These are phyloP conservation scores for Penicillium canariense DNA, from an alignment of 495 filamentous ascomycete species.

Conservation along the genomic window DNA sequence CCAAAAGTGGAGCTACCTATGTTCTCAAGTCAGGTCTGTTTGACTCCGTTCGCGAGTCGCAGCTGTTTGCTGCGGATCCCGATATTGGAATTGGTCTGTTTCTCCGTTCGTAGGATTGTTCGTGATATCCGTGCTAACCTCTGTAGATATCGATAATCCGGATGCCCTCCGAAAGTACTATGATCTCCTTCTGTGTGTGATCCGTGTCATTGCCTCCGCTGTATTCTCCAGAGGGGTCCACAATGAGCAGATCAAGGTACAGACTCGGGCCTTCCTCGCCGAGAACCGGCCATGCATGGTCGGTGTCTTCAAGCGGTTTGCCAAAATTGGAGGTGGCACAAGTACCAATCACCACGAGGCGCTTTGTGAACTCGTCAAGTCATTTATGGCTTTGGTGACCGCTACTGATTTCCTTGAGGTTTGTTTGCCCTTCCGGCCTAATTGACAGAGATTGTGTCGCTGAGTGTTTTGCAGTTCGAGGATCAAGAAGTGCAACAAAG, in stretches of 20 bases:
- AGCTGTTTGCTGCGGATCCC: constrained; percentile 85
- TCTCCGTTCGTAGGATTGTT: background rate
- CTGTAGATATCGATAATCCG: constrained; percentile 61
- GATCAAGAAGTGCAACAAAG: constrained; percentile 39
- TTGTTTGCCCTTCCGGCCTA: constrained; percentile 20
- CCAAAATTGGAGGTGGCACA: constrained; percentile 63
- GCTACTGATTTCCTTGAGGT: constrained; percentile 64
- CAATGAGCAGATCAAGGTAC: constrained; percentile 71
- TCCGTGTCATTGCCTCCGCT: constrained; percentile 75
- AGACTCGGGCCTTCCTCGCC: constrained; percentile 70
- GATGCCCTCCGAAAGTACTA: constrained; percentile 78
- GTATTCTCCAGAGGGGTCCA: constrained; percentile 76
- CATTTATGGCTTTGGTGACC: constrained; percentile 57
- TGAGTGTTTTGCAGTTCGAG: constrained; percentile 35
- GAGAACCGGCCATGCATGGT: constrained; percentile 79
- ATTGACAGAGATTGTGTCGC: background rate
- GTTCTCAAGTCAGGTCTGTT: constrained; percentile 90
- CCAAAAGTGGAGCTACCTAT: constrained; percentile 70
- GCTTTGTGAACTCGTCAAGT: constrained; percentile 56
- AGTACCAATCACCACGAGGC: constrained; percentile 37
- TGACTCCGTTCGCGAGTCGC: constrained; percentile 70
- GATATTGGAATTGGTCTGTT: constrained; percentile 75
- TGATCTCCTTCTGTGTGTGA: constrained; percentile 72
- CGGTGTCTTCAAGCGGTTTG: constrained; percentile 87
- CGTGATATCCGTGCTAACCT: constrained; percentile 17